Conservation (phyloP, 768 basidiomycete genomes). For the Auricularia sp. region DNA sequence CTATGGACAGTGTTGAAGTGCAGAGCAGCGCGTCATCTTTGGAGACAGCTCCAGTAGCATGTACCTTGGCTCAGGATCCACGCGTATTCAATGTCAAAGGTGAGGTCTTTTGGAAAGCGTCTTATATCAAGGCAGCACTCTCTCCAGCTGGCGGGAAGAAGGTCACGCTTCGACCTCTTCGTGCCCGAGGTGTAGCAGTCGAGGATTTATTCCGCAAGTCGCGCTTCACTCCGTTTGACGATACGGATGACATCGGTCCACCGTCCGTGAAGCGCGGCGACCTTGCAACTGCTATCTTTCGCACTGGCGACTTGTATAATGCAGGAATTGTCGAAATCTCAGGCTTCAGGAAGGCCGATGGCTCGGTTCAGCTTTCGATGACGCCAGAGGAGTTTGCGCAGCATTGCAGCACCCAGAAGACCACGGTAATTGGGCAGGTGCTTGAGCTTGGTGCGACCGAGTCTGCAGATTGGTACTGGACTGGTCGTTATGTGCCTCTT, state of each 20-base stretch:
- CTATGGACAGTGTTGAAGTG: too few relatives aligned
- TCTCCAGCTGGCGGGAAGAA: neutral
- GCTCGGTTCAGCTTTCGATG: too few relatives aligned
- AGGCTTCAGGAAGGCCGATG: neutral
- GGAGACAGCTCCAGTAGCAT: too few relatives aligned
- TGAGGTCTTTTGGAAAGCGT: neutral
- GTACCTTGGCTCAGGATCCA: too few relatives aligned
- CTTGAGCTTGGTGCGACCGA: neutral
- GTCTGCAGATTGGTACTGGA: neutral
- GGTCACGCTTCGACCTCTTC: neutral
- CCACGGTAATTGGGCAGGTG: neutral
- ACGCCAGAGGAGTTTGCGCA: neutral
- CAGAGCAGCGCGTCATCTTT: too few relatives aligned
- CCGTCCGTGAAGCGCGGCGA: neutral
- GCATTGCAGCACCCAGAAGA: neutral
- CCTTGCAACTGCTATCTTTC: neutral
- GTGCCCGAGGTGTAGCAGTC: neutral
- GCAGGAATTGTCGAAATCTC: neutral
- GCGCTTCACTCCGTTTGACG: neutral
- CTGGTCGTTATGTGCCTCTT: neutral
- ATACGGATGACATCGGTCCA: neutral
- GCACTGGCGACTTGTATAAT: neutral
- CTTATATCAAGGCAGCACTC: too few relatives aligned
- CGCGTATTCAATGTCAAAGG: too few relatives aligned
- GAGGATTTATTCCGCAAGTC: neutral